A percentile compares a stretch with the other conserved stretches of the same genome.
phyloP scores from a whole-genome alignment of 1,284 basidiomycete genomes.

The Cystobasidium pallidum region DNA sequence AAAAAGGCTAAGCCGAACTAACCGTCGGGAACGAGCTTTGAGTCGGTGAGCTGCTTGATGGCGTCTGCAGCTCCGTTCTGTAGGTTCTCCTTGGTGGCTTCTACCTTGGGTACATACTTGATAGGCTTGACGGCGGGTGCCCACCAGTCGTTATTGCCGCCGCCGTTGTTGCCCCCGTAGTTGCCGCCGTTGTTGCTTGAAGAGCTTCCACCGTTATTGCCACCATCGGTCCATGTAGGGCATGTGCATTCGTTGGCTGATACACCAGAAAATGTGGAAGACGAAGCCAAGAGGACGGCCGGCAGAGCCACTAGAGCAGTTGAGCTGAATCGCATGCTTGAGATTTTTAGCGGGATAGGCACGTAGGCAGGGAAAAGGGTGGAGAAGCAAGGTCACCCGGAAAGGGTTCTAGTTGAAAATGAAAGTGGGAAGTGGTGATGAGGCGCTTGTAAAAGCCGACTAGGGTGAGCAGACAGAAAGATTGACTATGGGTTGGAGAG shows the following conservation, averaged over 20 bases:
- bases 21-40: constrained; percentile 36
- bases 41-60: constrained; percentile 44
- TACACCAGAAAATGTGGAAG: constrained; percentile 14
- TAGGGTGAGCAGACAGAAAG: constrained; percentile 39
- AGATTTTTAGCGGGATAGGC: neutral
- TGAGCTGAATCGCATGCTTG: constrained; percentile 37
- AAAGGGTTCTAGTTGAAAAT: neutral
- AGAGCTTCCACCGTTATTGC: constrained; percentile 20
- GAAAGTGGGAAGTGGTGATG: neutral
- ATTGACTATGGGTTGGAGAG: constrained; percentile 43
- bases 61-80: constrained; percentile 46
- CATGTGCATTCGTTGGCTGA: constrained; percentile 34
- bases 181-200: constrained; percentile 11
- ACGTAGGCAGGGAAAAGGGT: neutral
- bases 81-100: constrained; percentile 46
- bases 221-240: constrained; percentile 12
- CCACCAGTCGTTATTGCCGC: constrained; percentile 28
- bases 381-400: neutral
- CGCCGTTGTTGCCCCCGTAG: constrained; percentile 9
- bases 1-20: constrained; percentile 4
- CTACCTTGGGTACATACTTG: constrained; percentile 43
- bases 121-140: constrained; percentile 28
- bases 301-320: constrained; percentile 32
- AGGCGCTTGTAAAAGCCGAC: constrained; percentile 30
- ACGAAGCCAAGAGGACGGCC: constrained; percentile 29